A percentile compares a stretch with the other conserved stretches of the same genome.
Conservation (phyloP, 2,329 filamentous ascomycete genomes). For the Aureobasidium sp. region DNA sequence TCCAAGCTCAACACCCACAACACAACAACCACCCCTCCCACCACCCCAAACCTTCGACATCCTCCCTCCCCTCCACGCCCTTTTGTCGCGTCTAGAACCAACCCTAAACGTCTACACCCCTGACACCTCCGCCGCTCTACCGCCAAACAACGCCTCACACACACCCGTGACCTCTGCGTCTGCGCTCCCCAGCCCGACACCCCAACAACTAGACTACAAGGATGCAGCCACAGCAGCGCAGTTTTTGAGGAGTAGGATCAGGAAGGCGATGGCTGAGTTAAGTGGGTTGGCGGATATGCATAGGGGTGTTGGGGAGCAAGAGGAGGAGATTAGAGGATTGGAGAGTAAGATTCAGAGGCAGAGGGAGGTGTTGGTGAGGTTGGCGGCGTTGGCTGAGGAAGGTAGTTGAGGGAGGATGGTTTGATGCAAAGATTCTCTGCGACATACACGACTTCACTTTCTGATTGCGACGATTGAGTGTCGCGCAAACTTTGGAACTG, state of each 20-base stretch:
- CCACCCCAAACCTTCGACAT: conserved; percentile 79
- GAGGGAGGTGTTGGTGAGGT: conserved; percentile 49
- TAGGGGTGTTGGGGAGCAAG: conserved; percentile 60
- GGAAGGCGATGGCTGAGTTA: conserved; percentile 61
- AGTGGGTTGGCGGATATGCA: conserved; percentile 63
- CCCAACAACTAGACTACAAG: conserved; percentile 52
- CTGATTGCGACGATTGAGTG: background rate
- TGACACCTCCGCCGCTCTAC: background rate
- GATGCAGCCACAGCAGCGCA: conserved; percentile 72
- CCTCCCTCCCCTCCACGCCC: conserved; percentile 70
- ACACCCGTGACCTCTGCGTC: background rate
- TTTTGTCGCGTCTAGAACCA: conserved; percentile 61
- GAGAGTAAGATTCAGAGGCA: conserved; percentile 59
- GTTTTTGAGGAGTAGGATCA: conserved; percentile 67
- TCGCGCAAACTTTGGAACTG: background rate
- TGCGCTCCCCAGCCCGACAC: background rate
- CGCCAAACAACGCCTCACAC: background rate
- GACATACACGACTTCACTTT: background rate
- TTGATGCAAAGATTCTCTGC: background rate
- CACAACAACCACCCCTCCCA: conserved; percentile 57
- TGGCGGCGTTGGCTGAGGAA: conserved; percentile 34
- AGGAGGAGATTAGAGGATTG: conserved; percentile 60
- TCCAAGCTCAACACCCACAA: conserved; percentile 19
- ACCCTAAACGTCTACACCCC: conserved; percentile 15
- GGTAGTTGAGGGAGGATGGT: conserved; percentile 20